These are phyloP conservation scores for Leccinum obscurum DNA, from an alignment of 768 basidiomycete species.

Conservation along the genomic window DNA sequence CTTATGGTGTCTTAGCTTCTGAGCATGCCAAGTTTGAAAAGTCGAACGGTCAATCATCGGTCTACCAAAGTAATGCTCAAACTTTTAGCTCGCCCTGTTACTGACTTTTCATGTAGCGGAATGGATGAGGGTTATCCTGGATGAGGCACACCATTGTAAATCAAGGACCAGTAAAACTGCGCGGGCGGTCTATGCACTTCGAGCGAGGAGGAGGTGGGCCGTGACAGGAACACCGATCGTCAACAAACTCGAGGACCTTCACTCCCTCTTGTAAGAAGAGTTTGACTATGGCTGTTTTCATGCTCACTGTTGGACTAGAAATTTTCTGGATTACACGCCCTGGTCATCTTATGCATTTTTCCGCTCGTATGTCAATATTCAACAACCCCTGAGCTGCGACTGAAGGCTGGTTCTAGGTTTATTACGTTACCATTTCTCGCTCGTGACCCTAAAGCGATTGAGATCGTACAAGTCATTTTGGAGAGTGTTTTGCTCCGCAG, in stretches of 20 bases:
- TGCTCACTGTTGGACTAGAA: slow-evolving; percentile 42
- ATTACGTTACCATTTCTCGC: slow-evolving; percentile 91
- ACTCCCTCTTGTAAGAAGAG: slow-evolving; percentile 73
- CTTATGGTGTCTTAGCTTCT: slow-evolving; percentile 88
- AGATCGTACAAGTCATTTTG: slow-evolving; percentile 92
- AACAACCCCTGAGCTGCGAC: neutral
- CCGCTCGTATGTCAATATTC: slow-evolving; percentile 59
- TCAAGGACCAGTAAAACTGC: slow-evolving; percentile 86
- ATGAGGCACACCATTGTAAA: slow-evolving; percentile 96
- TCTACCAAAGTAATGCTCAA: slow-evolving; percentile 65
- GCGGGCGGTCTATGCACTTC: slow-evolving; percentile 83
- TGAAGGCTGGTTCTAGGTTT: slow-evolving; percentile 50
- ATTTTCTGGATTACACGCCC: slow-evolving; percentile 74
- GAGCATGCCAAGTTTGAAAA: slow-evolving; percentile 77
- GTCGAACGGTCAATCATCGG: slow-evolving; percentile 48
- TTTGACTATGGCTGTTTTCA: slow-evolving; percentile 38
- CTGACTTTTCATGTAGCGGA: slow-evolving; percentile 48
- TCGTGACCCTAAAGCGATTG: slow-evolving; percentile 89
- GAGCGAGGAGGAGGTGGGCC: slow-evolving; percentile 82
- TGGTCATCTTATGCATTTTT: slow-evolving; percentile 89
- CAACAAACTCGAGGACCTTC: slow-evolving; percentile 89
- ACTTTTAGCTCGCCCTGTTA: neutral
- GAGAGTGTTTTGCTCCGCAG: slow-evolving; percentile 85
- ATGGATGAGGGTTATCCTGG: slow-evolving; percentile 82
- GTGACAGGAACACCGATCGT: slow-evolving; percentile 96